phyloP scores from a whole-genome alignment of 441 rosid genomes.

The Adansonia rubrostipa region DNA sequence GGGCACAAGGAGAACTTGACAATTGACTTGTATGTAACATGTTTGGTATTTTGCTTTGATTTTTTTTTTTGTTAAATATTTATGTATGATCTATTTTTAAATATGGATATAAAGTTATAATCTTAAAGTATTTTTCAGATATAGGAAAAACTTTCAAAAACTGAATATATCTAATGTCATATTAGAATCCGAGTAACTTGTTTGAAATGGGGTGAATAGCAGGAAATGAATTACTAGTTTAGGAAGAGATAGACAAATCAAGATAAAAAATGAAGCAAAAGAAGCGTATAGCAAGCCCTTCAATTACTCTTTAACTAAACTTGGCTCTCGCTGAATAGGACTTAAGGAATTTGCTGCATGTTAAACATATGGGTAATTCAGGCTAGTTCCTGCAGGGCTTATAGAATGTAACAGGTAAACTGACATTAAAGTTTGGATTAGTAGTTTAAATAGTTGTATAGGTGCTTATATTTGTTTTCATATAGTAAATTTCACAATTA shows the following conservation, averaged over 20 bases:
- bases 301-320: no score
- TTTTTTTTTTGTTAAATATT: not conserved
- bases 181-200: no score
- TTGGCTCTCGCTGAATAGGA: no score
- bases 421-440: not conserved
- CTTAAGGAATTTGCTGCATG: no score
- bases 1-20: not conserved
- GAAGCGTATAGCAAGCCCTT: no score
- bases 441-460: not conserved
- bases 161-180: no score
- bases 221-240: no score
- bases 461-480: not conserved
- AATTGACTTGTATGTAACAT: not conserved
- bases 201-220: not conserved
- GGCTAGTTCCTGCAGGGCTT: not conserved
- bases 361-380: not conserved
- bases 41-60: no score
- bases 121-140: no score
- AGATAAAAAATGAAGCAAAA: not conserved
- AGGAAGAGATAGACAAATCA: not conserved
- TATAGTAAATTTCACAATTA: not conserved
- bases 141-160: no score
- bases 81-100: no score
- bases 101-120: no score
- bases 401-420: not conserved